phyloP scores from a whole-genome alignment of 2,329 filamentous ascomycete species.

The Dothideomycetidae sp. region DNA sequence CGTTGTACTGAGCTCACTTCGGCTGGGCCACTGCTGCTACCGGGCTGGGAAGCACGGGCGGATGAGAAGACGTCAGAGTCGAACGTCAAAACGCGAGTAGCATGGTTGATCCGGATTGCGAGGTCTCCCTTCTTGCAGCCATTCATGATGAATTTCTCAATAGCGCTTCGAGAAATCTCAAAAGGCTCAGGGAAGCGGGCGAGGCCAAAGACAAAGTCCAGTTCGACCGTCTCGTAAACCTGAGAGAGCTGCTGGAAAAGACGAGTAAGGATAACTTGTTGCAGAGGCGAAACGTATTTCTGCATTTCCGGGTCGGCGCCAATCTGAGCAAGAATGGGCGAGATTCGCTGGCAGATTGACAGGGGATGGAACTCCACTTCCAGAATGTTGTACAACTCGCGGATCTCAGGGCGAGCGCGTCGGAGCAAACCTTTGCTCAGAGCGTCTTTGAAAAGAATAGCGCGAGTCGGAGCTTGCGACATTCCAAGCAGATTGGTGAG shows the following conservation, averaged over 20 bases:
- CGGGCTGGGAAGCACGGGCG: slow-evolving; percentile 76
- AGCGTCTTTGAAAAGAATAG: slow-evolving; percentile 86
- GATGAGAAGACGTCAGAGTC: slow-evolving; percentile 98
- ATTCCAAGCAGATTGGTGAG: slow-evolving; percentile 93
- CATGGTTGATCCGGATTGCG: slow-evolving; percentile 89
- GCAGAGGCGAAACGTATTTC: slow-evolving; percentile 86
- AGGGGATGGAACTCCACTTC: slow-evolving; percentile 98
- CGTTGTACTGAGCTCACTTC: slow-evolving; percentile 76
- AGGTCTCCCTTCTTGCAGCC: slow-evolving; percentile 99
- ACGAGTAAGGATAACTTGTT: slow-evolving; percentile 95
- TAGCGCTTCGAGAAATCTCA: slow-evolving; percentile 76
- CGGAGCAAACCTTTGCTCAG: slow-evolving; percentile 88
- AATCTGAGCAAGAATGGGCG: slow-evolving; percentile 86
- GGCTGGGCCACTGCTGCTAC: slow-evolving; percentile 71
- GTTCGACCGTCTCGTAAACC: slow-evolving; percentile 94
- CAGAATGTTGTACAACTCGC: slow-evolving; percentile 94
- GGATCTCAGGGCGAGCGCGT: slow-evolving; percentile 84
- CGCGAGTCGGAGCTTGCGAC: slow-evolving; percentile 74
- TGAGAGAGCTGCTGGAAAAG: slow-evolving; percentile 98
- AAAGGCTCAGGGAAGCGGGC: slow-evolving; percentile 94
- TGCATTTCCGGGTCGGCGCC: slow-evolving; percentile 90
- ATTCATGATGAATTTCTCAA: slow-evolving; percentile 99
- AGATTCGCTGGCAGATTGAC: slow-evolving; percentile 98
- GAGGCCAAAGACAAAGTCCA: slow-evolving; percentile 83
- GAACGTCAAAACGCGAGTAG: slow-evolving; percentile 87